Base-by-base conservation (phyloP, 2,329 filamentous ascomycete species). In the Fusarium irregulare region DNA sequence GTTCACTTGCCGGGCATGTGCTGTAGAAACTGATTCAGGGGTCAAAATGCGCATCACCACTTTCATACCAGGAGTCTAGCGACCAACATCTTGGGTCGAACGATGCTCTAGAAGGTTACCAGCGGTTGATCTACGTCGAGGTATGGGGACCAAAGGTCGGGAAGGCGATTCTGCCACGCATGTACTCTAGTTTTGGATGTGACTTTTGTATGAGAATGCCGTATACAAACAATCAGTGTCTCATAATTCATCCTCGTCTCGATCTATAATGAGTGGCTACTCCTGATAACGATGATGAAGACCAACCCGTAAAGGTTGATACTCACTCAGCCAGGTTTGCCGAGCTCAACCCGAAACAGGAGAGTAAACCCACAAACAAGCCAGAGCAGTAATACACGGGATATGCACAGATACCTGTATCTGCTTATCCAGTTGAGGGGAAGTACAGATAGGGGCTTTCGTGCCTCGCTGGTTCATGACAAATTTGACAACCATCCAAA, bases 31-130 rank as follows among this genome's bases (percentile, higher is more conserved):
- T 16, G 20, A 18, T 16, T 50, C 47, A 8, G 30, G 47, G 16
- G 32, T 23, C 16, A 50, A 32, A 25, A n/a, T 50, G 16, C 30
- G 4, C 6, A 37, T 37, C 18, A n/a, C 9, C 5, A 5, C 9
- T 37, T 37, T 37, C 9, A 11, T 37, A n/a, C 34, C 34, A 11
- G 5, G 16, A 37, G 16, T 11, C 9, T 37, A n/a, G 16, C 0
- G 0, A 5, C 2, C 9, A 37, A 11, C 1, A 1, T 4, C 16
- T 37, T 11, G 3, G 9, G 18, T 11, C 9, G 7, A 0, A n/a
- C 9, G 34, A 37, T 11, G 4, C 9, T 37, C 9, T 3, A 37
- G 0, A 1, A n/a, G 0, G 18, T 7, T 37, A 4, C 9, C 9
- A 37, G 18, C 34, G 10, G 34, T 37, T 37, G 18, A 37, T 18